Percentiles rank a stretch among this genome's conserved stretches.
phyloP scores from a whole-genome alignment of 129 eudicot genomes.

The Saussurea involucrata region DNA sequence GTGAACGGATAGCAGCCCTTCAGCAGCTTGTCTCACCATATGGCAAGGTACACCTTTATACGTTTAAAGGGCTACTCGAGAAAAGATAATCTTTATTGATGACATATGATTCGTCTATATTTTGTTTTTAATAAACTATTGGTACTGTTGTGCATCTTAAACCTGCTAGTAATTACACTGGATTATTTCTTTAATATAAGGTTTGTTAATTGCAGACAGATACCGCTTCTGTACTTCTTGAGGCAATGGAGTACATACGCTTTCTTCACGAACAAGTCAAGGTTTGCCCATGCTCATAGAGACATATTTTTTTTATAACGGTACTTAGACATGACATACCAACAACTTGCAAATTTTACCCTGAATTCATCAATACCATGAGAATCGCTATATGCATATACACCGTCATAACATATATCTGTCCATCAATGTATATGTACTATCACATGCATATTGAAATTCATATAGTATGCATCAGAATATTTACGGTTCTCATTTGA shows the following conservation, averaged over 20 bases:
- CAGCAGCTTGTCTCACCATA: constrained; percentile 93
- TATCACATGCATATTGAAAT: too few relatives aligned
- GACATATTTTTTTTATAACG: not conserved
- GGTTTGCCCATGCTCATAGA: constrained; percentile 39
- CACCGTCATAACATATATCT: not conserved
- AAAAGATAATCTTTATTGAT: not conserved
- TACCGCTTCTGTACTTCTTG: constrained; percentile 91
- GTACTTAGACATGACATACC: not conserved
- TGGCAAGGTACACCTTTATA: constrained; percentile 61
- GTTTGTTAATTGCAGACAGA: constrained; percentile 61
- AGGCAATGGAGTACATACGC: constrained; percentile 82
- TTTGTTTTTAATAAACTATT: not conserved
- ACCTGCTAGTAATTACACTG: not conserved
- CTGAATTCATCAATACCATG: not conserved
- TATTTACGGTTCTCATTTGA: not conserved
- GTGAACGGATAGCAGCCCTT: constrained; percentile 79
- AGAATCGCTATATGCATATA: not conserved
- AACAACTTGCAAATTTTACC: not conserved
- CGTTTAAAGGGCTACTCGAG: not conserved
- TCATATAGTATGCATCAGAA: not conserved
- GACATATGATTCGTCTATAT: not conserved
- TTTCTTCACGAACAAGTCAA: constrained; percentile 96
- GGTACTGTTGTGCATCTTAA: not conserved
- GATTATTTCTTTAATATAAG: not conserved
- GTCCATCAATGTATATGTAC: not conserved